Evolutionary conservation across 1,139 yeast genomes (phyloP).

Genomic region (Lodderomyces parapsilosis): DNA sequence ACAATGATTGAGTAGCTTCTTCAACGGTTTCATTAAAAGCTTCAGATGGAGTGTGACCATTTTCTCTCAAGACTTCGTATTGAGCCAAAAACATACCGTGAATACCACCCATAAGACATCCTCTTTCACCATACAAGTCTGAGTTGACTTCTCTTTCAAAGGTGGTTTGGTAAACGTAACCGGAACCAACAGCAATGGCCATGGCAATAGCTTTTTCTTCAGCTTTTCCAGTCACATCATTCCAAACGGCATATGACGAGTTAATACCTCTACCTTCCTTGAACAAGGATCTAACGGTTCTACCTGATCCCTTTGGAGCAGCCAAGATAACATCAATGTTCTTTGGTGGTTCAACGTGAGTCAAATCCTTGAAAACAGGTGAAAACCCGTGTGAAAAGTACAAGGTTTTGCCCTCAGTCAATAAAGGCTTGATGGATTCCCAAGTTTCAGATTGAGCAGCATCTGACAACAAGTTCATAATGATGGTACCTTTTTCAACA

Average conservation of each 20-base stretch:
- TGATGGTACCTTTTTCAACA: conserved; percentile 82
- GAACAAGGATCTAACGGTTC: conserved; percentile 98
- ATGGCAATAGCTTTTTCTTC: conserved; percentile 98
- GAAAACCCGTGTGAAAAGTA: conserved; percentile 99
- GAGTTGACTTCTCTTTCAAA: conserved; percentile 99
- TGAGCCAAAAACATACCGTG: conserved; percentile 99
- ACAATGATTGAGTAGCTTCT: conserved; percentile 98
- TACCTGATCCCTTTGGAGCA: conserved; percentile 99
- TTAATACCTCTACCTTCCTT: conserved; percentile 99
- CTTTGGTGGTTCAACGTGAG: conserved; percentile 92
- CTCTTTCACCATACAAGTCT: conserved; percentile 99
- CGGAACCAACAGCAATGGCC: conserved; percentile 99
- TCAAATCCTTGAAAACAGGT: conserved; percentile 96
- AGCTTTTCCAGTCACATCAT: conserved; percentile 98
- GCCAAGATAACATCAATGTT: conserved; percentile 96
- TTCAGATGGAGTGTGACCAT: conserved; percentile 99
- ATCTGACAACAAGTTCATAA: conserved; percentile 97
- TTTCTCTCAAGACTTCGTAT: conserved; percentile 98
- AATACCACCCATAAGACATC: conserved; percentile 99
- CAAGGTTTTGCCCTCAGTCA: conserved; percentile 95
- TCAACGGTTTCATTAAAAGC: conserved; percentile 99
- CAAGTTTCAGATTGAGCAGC: conserved; percentile 99
- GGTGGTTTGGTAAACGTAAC: conserved; percentile 99
- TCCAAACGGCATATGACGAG: conserved; percentile 99
- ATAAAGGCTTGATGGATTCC: conserved; percentile 79